Evolutionary conservation across 768 basidiomycete genomes (phyloP), one percentile per base, ranked within the genome.

Genomic region (Mycena vitilis): DNA sequence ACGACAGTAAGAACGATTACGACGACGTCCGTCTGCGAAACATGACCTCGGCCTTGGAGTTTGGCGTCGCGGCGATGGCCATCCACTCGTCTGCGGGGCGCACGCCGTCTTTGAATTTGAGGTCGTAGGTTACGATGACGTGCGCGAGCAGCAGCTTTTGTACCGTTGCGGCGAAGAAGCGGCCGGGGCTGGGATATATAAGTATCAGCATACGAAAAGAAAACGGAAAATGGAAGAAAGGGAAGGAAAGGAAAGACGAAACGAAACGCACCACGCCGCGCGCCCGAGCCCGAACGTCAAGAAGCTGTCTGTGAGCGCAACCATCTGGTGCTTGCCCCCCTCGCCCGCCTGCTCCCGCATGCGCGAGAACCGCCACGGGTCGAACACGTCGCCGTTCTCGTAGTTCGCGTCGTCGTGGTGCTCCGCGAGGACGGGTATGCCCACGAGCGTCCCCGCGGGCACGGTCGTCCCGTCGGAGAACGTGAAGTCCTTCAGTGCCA

Each of bases 401-500:
- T 83, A 85, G 44, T 78, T 61, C 15, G 58, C 66, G n/a, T 71
- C 72, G 42, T 77, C 73, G 16, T 70, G 69, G 42, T 86, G 84
- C 49, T 76, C 77, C 6, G 75, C 73, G 20, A 63, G 64, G 16
- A 72, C 49, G 0, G 82, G 73, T 3, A 79, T 73, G 11, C 75
- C 71, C 9, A 86, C 65, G 34, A 77, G 73, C 2, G 81, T 79
- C 2, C 82, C 83, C 40, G 75, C 73, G 5, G 84, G 84, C 12
- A 87, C 69, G 51, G 71, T 68, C 2, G 80, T 81, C 7, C 84
- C 85, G 71, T 86, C 80, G 3, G 82, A 83, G 60, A 87, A 81
- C 1, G 78, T 82, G 72, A 81, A 81, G 45, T 83, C 81, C 58
- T 79, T 74, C 30, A 80, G 54, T 2, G 77, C 78, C 63, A 77